phyloP scores from a whole-genome alignment of 768 basidiomycete genomes.

The Tylopilus plumbeoviolaceoides region DNA sequence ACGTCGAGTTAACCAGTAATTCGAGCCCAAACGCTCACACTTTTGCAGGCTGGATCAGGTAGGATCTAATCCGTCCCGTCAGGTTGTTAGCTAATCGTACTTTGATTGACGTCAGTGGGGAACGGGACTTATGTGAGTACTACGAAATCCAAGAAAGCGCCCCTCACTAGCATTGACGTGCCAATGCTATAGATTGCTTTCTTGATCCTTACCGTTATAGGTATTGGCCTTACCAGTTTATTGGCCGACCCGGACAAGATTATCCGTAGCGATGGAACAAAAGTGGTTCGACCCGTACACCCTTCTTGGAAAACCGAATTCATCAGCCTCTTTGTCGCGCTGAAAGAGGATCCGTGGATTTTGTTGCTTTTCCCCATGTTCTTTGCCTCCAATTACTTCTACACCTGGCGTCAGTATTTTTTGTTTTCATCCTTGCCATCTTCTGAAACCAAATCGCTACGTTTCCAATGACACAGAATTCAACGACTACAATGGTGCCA shows the following conservation, averaged over 20 bases:
- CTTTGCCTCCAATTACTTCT: slow-evolving; percentile 80
- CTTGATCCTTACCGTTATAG: slow-evolving; percentile 65
- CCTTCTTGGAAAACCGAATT: slow-evolving; percentile 77
- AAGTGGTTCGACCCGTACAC: slow-evolving; percentile 36
- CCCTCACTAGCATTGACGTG: background rate
- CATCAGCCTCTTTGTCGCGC: slow-evolving; percentile 58
- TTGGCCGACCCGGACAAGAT: slow-evolving; percentile 73
- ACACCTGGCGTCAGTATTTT: slow-evolving; percentile 65
- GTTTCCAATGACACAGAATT: slow-evolving; percentile 48
- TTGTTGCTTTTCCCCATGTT: slow-evolving; percentile 81
- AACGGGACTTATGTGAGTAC: slow-evolving; percentile 78
- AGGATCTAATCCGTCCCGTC: background rate
- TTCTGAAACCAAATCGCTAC: background rate
- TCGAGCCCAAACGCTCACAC: background rate
- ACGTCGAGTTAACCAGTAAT: slow-evolving; percentile 13
- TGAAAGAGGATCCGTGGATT: slow-evolving; percentile 69
- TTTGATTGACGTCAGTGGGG: slow-evolving; percentile 39
- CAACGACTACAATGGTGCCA: slow-evolving; percentile 48
- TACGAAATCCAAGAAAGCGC: slow-evolving; percentile 11
- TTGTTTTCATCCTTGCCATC: background rate
- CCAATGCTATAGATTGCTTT: slow-evolving; percentile 55
- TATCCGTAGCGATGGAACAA: slow-evolving; percentile 70
- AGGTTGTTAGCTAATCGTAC: background rate
- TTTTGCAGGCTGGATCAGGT: slow-evolving; percentile 27
- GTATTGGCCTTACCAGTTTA: slow-evolving; percentile 57